Base-by-base conservation (phyloP, 2,329 filamentous ascomycete genomes). In the Pseudogymnoascus sp. region DNA sequence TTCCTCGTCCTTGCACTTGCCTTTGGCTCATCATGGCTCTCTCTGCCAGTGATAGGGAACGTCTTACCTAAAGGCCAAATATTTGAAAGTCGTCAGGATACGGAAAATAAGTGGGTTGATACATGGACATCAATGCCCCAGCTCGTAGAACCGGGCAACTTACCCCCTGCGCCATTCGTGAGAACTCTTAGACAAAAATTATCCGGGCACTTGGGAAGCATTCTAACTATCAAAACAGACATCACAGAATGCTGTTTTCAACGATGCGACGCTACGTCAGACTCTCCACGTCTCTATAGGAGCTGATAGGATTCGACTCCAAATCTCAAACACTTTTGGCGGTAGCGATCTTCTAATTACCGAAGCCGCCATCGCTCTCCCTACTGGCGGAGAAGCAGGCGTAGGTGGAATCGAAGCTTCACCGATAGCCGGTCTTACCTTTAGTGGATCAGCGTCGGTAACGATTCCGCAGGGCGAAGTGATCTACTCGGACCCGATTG, bases 91-190 rank as follows among this genome's bases (percentile, higher is more conserved):
- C 26, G 50, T 10, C 50, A 56, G 29, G 50, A 53, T 63, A 71
- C 74, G n/a, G 73, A 73, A 33, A 69, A 77, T 47, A 82, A 85
- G 67, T 88, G 85, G 86, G 80, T 86, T 5, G 80, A 83, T 65
- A 84, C 82, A 1, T 89, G 86, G 86, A 81, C 82, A 0, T 78
- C 83, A 2, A 88, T 88, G 85, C 85, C 85, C 0, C 85, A 88
- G 70, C 74, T 86, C 42, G 84, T 84, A 1, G 86, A 89, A 69
- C 80, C 79, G 8, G 77, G 74, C 56, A 89, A 88, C 67, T 76
- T 89, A 19, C 86, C 86, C 8, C 81, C 82, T 0, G 71, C 79
- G 2, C 82, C 84, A 44, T 89, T 85, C 69, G 82, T 83, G 77
- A 61, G 80, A 74, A 24, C 31, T 14, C 31, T 6, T 26, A 4